These are phyloP conservation scores for Starmerella ratchasimensis DNA, from an alignment of 805 yeast genomes.

Conservation along the genomic window DNA sequence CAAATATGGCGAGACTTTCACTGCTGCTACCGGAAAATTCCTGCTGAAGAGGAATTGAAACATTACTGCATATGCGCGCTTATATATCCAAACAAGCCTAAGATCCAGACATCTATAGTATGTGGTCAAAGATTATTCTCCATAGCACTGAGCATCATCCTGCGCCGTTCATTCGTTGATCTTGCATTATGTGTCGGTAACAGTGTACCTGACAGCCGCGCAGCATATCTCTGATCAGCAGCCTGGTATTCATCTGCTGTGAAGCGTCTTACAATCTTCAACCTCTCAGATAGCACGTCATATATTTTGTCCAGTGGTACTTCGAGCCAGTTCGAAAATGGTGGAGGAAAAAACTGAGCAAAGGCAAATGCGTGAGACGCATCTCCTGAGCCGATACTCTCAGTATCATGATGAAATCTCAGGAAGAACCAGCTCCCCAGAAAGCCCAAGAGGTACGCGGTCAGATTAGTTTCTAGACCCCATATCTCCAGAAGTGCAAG, in stretches of 20 bases:
- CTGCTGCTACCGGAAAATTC: slow-evolving; percentile 14
- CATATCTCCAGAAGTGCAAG: slow-evolving; percentile 22
- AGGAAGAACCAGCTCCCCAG: slow-evolving; percentile 61
- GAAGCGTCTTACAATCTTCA: slow-evolving; percentile 9
- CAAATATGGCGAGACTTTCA: slow-evolving; percentile 22
- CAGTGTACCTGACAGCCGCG: slow-evolving; percentile 18
- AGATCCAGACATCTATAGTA: too few relatives aligned
- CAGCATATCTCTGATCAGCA: slow-evolving; percentile 19
- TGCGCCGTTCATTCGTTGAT: slow-evolving; percentile 19
- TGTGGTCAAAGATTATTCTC: slow-evolving; percentile 7
- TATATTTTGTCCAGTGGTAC: slow-evolving; percentile 37
- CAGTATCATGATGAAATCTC: slow-evolving; percentile 57
- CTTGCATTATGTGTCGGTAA: slow-evolving; percentile 16
- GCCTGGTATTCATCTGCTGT: slow-evolving; percentile 18
- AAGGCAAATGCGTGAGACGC: slow-evolving; percentile 82
- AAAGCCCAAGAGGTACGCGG: slow-evolving; percentile 34
- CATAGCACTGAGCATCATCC: slow-evolving; percentile 18
- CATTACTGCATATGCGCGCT: background rate
- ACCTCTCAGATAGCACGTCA: slow-evolving; percentile 22
- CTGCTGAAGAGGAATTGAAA: slow-evolving; percentile 11
- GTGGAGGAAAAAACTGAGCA: slow-evolving; percentile 69
- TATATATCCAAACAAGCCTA: background rate
- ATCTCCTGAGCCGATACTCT: slow-evolving; percentile 50
- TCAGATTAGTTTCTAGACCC: slow-evolving; percentile 15
- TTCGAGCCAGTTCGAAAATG: slow-evolving; percentile 37